These are phyloP conservation scores for Alnus glutinosa DNA, from an alignment of 306 rosid species.

Conservation along the genomic window DNA sequence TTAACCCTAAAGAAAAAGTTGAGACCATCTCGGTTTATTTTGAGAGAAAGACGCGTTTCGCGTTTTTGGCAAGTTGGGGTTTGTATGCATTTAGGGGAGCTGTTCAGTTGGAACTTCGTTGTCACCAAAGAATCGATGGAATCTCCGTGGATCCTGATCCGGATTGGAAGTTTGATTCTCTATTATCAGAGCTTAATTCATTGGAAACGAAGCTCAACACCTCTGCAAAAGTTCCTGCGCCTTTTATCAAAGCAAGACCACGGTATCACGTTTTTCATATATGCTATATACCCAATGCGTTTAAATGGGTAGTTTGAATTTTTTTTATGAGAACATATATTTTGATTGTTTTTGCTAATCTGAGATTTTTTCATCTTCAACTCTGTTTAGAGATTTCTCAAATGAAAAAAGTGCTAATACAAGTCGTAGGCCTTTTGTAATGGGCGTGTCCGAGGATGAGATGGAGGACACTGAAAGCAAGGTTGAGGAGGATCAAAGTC, in stretches of 20 bases:
- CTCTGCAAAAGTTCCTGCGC: conserved; percentile 41
- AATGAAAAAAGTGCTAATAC: conserved; percentile 34
- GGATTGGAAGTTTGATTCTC: conserved; percentile 70
- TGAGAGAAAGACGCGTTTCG: too few relatives aligned
- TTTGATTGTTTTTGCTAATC: conserved; percentile 3
- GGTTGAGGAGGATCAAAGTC: conserved; percentile 41
- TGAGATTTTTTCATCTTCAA: conserved; percentile 7
- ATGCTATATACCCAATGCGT: not conserved
- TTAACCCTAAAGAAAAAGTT: too few relatives aligned
- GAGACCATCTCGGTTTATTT: too few relatives aligned
- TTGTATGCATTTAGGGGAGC: conserved; percentile 51
- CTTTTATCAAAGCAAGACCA: conserved; percentile 35
- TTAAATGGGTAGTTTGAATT: conserved; percentile 21
- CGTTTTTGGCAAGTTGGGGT: not conserved
- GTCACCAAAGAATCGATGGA: conserved; percentile 44
- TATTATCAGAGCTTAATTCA: conserved; percentile 60
- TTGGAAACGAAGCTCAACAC: conserved; percentile 54
- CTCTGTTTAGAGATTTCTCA: conserved; percentile 25
- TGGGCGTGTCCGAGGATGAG: conserved; percentile 63
- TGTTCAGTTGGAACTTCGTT: conserved; percentile 51
- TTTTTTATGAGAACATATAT: not conserved
- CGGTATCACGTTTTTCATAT: conserved; percentile 35
- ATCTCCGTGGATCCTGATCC: conserved; percentile 65
- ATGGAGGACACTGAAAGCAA: conserved; percentile 42
- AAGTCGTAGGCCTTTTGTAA: conserved; percentile 46